Conservation (phyloP, 2,329 filamentous ascomycete genomes). For the Aspergillus fructus region DNA sequence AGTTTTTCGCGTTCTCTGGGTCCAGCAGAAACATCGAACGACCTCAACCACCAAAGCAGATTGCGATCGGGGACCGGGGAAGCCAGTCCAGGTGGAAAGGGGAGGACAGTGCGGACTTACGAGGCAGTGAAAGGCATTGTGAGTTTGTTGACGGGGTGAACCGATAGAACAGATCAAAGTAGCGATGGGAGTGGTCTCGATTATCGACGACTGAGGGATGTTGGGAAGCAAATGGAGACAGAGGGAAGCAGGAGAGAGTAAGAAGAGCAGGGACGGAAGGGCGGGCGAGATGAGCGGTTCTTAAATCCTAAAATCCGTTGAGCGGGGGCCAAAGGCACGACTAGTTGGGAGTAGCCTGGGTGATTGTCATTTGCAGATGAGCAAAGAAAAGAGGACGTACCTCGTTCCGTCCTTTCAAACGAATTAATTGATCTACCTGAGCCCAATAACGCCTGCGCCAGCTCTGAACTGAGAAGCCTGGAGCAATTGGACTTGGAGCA, state of each 20-base stretch:
- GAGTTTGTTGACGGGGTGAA: conserved; percentile 8
- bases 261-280: neutral
- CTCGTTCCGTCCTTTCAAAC: neutral
- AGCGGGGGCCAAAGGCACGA: conserved; percentile 3
- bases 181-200: neutral
- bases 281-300: conserved; percentile 2
- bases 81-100: neutral
- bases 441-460: neutral
- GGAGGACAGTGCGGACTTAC: conserved; percentile 36
- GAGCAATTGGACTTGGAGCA: neutral
- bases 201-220: neutral
- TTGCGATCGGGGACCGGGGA: neutral
- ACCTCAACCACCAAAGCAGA: neutral
- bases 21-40: neutral
- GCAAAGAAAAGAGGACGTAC: neutral
- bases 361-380: conserved; percentile 6
- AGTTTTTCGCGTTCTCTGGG: too few relatives aligned
- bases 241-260: neutral
- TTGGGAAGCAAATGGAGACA: neutral
- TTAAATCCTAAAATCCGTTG: conserved; percentile 4
- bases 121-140: conserved; percentile 52
- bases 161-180: conserved; percentile 10
- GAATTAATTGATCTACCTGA: neutral
- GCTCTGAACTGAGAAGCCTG: conserved; percentile 2
- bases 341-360: neutral